Evolutionary conservation across 768 basidiomycete species (phyloP).

Genomic region (Leccinum sublutescens): DNA sequence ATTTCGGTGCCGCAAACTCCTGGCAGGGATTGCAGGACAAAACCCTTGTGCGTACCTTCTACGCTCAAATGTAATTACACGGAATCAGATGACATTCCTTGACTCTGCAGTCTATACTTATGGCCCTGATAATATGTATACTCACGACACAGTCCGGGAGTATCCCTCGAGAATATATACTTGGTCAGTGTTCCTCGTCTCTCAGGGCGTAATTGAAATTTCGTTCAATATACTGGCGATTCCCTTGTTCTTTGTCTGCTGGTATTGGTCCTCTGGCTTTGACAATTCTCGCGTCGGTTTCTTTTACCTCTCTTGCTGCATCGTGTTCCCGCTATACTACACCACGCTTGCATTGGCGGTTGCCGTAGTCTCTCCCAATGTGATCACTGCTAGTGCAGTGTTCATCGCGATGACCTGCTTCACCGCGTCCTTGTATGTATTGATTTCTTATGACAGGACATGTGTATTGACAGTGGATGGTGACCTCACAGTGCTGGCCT

Average conservation of each 20-base stretch:
- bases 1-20: constrained; percentile 37
- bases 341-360: constrained; percentile 41
- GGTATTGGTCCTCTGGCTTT: constrained; percentile 49
- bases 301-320: constrained; percentile 37
- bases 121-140: constrained; percentile 43
- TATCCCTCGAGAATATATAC: constrained; percentile 61
- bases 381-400: constrained; percentile 40
- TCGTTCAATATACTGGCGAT: constrained; percentile 43
- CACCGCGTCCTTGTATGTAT: constrained; percentile 41
- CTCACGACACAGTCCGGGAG: constrained; percentile 57
- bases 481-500: too few species aligned
- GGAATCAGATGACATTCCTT: background rate
- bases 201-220: constrained; percentile 47
- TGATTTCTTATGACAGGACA: background rate
- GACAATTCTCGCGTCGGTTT: constrained; percentile 37
- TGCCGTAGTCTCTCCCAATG: constrained; percentile 41
- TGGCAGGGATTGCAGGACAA: constrained; percentile 43
- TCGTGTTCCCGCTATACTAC: constrained; percentile 45
- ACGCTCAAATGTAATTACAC: accelerated
- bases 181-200: constrained; percentile 56
- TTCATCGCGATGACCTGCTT: constrained; percentile 40
- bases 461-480: too few species aligned
- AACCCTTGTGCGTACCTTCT: constrained; percentile 36
- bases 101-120: constrained; percentile 44
- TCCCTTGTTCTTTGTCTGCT: constrained; percentile 44